Base-by-base conservation (phyloP, 2,329 filamentous ascomycete genomes). In the Didymosphaeria variabile region DNA sequence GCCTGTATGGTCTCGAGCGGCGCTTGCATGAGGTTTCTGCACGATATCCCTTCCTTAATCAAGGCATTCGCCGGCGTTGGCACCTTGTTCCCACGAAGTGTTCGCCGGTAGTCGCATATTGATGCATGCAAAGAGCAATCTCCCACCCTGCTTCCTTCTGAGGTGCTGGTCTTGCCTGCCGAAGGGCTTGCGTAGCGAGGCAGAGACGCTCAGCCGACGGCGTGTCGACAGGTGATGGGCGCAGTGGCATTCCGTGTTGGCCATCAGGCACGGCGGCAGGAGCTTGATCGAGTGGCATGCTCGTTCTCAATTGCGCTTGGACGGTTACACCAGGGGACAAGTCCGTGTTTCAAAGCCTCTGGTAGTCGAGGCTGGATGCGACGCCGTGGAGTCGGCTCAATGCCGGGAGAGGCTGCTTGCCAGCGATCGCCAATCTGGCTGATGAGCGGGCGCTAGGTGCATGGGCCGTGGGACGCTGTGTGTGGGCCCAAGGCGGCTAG, bases 361-460 rank as follows among this genome's bases (percentile, higher is more conserved):
- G 38, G 36, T 6, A 40, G 15, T 17, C 9, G 34, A 36, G 9
- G 38, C 6, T 40, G 38, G 38, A 47, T 58, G 52, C 55, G 52
- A 55, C 54, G 52, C 38, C 38, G 40, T 40, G 44, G 44, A 19
- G 40, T 19, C 45, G 46, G 51, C 51, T 42, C 50, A 23, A 52
- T 36, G 31, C 31, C 32, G 17, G 19, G 29, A 7, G 15, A 31
- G 12, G 21, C 46, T 29, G 6, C 23, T 13, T 15, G 23, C 45
- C 64, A 60, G 59, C 55, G 45, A 59, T 51, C 31, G 53, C 60
- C 66, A 72, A 66, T 71, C 54, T 72, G 68, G 70, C 54, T 73
- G 71, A 72, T 72, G 38, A 32, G 26, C 62, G 59, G 52, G 55
- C 47, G 56, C 61, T 40, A 40, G 61, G 67, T 62, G 67, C 66